These are phyloP conservation scores for Neurospora sp. DNA, from an alignment of 2,329 filamentous ascomycete species.

Conservation along the genomic window DNA sequence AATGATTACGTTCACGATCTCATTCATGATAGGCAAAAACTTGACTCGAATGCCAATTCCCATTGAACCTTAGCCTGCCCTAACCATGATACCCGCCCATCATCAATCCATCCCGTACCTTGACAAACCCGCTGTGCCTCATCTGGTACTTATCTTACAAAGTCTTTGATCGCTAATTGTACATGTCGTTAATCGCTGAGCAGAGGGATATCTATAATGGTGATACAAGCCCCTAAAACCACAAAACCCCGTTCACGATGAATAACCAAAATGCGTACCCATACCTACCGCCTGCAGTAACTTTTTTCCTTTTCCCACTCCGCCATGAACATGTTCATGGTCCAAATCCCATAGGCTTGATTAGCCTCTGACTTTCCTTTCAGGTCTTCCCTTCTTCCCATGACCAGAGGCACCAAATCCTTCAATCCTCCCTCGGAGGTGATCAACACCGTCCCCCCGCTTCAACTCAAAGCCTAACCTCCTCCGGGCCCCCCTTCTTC, in stretches of 20 bases:
- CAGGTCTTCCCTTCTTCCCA: not conserved
- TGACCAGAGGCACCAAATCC: too few species aligned
- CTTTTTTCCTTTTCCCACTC: not conserved
- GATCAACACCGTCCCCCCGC: not conserved
- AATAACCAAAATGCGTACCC: not conserved
- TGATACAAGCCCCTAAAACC: not conserved
- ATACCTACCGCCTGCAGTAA: not conserved
- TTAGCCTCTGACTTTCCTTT: not conserved
- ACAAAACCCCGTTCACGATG: not conserved
- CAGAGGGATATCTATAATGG: not conserved
- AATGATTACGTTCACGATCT: not conserved
- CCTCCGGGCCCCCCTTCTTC: constrained; percentile 10
- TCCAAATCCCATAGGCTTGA: not conserved
- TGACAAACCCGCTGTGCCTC: not conserved
- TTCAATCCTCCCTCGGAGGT: not conserved
- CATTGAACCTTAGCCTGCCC: not conserved
- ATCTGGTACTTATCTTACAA: not conserved
- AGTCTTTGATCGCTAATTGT: not conserved
- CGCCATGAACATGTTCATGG: not conserved
- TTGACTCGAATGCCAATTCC: not conserved
- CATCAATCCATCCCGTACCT: not conserved
- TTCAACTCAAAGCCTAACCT: constrained; percentile 5
- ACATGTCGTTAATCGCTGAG: not conserved
- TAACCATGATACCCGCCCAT: not conserved
- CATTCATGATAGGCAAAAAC: not conserved